Conservation (phyloP, 768 basidiomycete genomes). For the Dioszegia aurantiaca region DNA sequence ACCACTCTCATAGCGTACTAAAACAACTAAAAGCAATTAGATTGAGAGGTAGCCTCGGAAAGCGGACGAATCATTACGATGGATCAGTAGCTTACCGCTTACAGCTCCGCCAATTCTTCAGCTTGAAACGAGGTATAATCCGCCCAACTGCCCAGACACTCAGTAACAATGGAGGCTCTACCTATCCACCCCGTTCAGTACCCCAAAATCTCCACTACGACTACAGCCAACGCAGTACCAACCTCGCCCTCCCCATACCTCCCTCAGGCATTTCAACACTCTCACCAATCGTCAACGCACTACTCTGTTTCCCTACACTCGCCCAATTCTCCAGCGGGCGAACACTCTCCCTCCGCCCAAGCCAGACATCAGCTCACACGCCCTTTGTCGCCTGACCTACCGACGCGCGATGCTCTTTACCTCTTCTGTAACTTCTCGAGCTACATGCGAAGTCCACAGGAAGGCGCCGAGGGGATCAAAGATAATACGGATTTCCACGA, state of each 20-base stretch:
- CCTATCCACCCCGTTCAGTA: background rate
- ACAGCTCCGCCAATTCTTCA: too few relatives aligned
- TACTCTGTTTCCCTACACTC: background rate
- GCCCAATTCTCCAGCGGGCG: background rate
- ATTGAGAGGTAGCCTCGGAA: too few relatives aligned
- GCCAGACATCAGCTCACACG: constrained; percentile 22
- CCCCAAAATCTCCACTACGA: constrained; percentile 1
- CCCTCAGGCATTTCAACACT: background rate
- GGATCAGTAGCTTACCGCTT: too few relatives aligned
- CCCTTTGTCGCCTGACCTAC: constrained; percentile 44
- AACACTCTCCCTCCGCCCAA: constrained; percentile 14
- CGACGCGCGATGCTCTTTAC: constrained; percentile 45
- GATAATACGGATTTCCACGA: constrained; percentile 43
- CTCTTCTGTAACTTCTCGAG: constrained; percentile 47
- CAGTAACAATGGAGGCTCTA: constrained; percentile 4
- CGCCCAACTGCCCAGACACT: background rate
- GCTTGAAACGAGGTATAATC: too few relatives aligned
- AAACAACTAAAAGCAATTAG: too few relatives aligned
- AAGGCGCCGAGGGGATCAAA: constrained; percentile 37
- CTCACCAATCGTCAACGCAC: background rate
- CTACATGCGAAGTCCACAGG: constrained; percentile 47
- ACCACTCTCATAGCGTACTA: too few relatives aligned
- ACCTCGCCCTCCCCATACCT: background rate
- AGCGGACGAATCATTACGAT: too few relatives aligned
- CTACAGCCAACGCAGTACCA: background rate